A percentile compares a stretch with the other conserved stretches of the same genome.
phyloP scores from a whole-genome alignment of 768 basidiomycete species.

The Leccinum subtestaceum region DNA sequence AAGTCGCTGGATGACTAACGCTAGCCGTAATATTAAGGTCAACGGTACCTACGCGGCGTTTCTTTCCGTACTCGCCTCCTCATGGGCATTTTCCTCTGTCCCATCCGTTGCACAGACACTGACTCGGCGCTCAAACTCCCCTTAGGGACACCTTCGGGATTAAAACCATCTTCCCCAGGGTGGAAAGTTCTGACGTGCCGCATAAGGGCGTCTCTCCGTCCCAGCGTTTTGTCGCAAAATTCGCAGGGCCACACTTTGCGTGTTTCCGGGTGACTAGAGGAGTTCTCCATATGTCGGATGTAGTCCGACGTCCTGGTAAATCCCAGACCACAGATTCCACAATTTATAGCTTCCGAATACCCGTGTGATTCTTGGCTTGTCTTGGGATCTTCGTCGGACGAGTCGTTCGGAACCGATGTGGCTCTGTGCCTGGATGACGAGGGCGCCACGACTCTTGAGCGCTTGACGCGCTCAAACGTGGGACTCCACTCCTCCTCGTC shows the following conservation, averaged over 20 bases:
- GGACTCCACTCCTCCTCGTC: conserved; percentile 28
- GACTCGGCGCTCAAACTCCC: not conserved
- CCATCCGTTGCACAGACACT: not conserved
- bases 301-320: conserved; percentile 24
- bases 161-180: not conserved
- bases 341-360: conserved; percentile 3
- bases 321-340: conserved; percentile 13
- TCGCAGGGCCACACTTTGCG: conserved; percentile 27
- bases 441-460: not conserved
- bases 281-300: conserved; percentile 23
- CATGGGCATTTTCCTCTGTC: conserved; percentile 4
- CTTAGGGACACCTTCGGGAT: not conserved
- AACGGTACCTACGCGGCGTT: conserved; percentile 1
- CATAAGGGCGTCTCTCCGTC: conserved; percentile 27
- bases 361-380: not conserved
- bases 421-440: not conserved
- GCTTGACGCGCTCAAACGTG: conserved; percentile 1
- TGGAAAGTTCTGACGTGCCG: conserved; percentile 24
- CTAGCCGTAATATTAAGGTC: not conserved
- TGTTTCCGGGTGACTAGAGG: conserved; percentile 21
- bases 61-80: conserved; percentile 9
- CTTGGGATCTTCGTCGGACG: not conserved
- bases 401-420: not conserved
- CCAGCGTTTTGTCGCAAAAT: conserved; percentile 17
- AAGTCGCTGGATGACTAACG: not conserved